Base-by-base conservation (phyloP, 768 basidiomycete genomes). In the Mycena venus region DNA sequence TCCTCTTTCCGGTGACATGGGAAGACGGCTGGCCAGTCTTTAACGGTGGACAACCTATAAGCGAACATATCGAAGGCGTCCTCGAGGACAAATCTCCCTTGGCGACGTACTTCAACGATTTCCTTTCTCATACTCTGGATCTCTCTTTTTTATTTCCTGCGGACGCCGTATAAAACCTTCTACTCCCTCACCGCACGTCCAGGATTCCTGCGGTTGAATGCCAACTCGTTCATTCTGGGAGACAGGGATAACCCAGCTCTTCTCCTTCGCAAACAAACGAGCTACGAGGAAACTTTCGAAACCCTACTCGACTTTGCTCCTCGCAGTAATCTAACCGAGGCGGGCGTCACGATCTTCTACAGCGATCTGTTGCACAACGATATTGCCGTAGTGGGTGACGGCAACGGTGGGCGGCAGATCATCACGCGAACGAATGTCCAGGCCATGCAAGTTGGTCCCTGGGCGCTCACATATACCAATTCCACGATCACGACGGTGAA, bases 1-100 rank as follows among this genome's bases (percentile, higher is more conserved):
- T 84, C 78, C 73, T 86, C 29, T 86, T 85, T 67, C 85, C 85
- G 1, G 83, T 86, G 0, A 84, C 82, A 5, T 86, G 84, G 84
- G 80, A 82, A 65, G 74, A 79, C 29, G 84, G 83, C 31, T 86
- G 85, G 85, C 85, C 85, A 0, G 78, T 85, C 3, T 84, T 84
- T 71, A 86, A 86, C 68, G 53, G 65, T 40, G 83, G 82, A 0
- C 59, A 77, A 25, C 83, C 85, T 4, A 21, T 86, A 19, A 78
- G 77, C 21, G 82, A 83, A 58, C 81, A 82, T 62, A 69, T 83
- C 23, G 74, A 74, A 19, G 76, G 78, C 34, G 79, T 84, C 5
- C 77, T 85, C n/a, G n/a, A 63, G 17, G 81, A 85, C 62, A 78
- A 79, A 34, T 77, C 79, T 10, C 80, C 81, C 8, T 62, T 82